These are phyloP conservation scores for Dryadomyces quercivorus DNA, from an alignment of 2,329 filamentous ascomycete species.

Conservation along the genomic window DNA sequence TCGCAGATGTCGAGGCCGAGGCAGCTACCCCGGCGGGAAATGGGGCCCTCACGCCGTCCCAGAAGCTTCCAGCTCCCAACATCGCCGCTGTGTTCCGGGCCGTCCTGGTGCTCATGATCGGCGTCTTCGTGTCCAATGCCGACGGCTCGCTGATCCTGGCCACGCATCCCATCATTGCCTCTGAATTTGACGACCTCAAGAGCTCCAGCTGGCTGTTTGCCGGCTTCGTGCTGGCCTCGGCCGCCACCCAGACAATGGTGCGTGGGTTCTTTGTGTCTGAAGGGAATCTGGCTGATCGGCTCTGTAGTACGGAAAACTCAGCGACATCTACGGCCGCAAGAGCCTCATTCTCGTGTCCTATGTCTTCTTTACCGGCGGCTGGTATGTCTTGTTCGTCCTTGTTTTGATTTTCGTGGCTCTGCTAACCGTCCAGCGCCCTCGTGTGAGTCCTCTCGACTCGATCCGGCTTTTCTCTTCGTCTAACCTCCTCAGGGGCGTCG, in stretches of 20 bases:
- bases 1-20: conserved; percentile 8
- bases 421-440: conserved; percentile 13
- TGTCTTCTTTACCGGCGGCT: conserved; percentile 33
- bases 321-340: conserved; percentile 45
- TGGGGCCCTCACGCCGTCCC: not conserved
- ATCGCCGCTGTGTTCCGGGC: not conserved
- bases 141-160: conserved; percentile 55
- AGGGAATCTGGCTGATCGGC: not conserved
- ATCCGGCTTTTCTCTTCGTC: not conserved
- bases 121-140: conserved; percentile 53
- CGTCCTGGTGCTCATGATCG: conserved; percentile 16
- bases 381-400: conserved; percentile 22
- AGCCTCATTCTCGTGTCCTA: conserved; percentile 35
- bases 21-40: not conserved
- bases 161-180: conserved; percentile 49
- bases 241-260: conserved; percentile 40
- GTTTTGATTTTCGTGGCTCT: not conserved
- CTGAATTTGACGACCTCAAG: conserved; percentile 43
- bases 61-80: not conserved
- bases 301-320: conserved; percentile 39
- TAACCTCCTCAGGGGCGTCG: conserved; percentile 22
- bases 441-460: conserved; percentile 16
- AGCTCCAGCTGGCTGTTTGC: conserved; percentile 47
- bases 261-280: conserved; percentile 10
- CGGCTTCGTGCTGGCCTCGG: conserved; percentile 36